A percentile compares a stretch with the other conserved stretches of the same genome.
These are phyloP conservation scores for Pseudopithomyces chartarum DNA, from an alignment of 2,329 filamentous ascomycete genomes.

Conservation along the genomic window DNA sequence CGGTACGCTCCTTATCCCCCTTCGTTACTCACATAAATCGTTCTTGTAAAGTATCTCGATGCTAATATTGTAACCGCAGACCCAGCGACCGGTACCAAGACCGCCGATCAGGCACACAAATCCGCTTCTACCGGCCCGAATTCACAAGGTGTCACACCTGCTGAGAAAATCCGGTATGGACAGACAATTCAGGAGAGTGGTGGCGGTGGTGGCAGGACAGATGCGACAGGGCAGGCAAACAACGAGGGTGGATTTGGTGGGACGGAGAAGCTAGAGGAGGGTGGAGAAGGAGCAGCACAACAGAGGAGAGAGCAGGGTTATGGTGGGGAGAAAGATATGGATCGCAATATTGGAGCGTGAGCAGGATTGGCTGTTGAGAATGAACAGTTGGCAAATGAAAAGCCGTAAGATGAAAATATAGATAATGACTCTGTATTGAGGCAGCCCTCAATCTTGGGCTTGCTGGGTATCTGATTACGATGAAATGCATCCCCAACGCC, in stretches of 20 bases:
- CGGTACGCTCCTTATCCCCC: conserved; percentile 42
- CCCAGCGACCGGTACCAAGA: conserved; percentile 14
- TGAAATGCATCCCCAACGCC: conserved; percentile 7
- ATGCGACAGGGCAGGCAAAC: conserved; percentile 42
- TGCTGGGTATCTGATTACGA: conserved; percentile 12
- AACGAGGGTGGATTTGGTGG: conserved; percentile 51
- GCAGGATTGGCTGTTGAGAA: neutral
- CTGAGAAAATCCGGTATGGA: conserved; percentile 61
- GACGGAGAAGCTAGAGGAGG: conserved; percentile 46
- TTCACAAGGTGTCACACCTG: conserved; percentile 45
- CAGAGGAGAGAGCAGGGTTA: conserved; percentile 59
- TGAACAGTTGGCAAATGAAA: neutral
- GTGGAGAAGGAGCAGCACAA: conserved; percentile 44
- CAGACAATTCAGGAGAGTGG: conserved; percentile 62
- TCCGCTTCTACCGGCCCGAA: conserved; percentile 47
- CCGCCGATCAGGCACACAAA: conserved; percentile 18
- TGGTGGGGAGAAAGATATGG: conserved; percentile 55
- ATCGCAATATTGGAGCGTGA: conserved; percentile 56
- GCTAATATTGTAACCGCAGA: conserved; percentile 6
- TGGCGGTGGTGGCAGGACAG: conserved; percentile 58
- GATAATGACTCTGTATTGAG: neutral
- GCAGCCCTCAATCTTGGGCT: neutral
- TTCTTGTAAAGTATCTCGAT: neutral
- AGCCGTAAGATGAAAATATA: neutral
- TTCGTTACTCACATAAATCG: neutral